Conservation (phyloP, 2,329 filamentous ascomycete genomes). For the Phaeosphaeriaceae sp. region DNA sequence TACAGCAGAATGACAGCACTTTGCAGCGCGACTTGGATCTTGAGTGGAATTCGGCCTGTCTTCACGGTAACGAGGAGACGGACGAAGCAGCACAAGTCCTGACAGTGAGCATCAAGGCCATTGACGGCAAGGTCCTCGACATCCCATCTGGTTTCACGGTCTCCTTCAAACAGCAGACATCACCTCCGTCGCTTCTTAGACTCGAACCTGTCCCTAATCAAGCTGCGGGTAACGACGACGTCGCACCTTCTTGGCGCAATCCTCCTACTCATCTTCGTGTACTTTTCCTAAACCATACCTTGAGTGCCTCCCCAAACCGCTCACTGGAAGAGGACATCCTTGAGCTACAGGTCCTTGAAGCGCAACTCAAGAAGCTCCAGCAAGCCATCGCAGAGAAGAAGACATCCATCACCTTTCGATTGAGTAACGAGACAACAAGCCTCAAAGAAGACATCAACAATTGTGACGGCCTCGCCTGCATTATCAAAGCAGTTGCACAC, state of each 20-base stretch:
- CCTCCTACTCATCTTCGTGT: slow-evolving; percentile 46
- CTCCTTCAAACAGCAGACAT: slow-evolving; percentile 48
- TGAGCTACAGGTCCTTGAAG: slow-evolving; percentile 49
- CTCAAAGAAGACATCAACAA: slow-evolving; percentile 50
- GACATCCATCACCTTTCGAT: slow-evolving; percentile 39
- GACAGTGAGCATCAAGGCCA: slow-evolving; percentile 48
- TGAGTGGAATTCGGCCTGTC: slow-evolving; percentile 49
- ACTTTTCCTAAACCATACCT: slow-evolving; percentile 18
- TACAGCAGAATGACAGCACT: slow-evolving; percentile 43
- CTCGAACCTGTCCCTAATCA: slow-evolving; percentile 42
- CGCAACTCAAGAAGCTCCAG: slow-evolving; percentile 47
- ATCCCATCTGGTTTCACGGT: slow-evolving; percentile 47
- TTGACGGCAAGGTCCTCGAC: slow-evolving; percentile 44
- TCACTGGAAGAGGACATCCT: slow-evolving; percentile 51
- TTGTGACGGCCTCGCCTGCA: slow-evolving; percentile 53
- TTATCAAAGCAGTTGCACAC: slow-evolving; percentile 48
- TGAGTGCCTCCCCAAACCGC: slow-evolving; percentile 7
- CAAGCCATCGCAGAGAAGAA: slow-evolving; percentile 46
- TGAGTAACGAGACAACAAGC: slow-evolving; percentile 37
- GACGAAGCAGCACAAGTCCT: slow-evolving; percentile 46
- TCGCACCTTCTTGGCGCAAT: slow-evolving; percentile 46
- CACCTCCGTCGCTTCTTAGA: slow-evolving; percentile 46
- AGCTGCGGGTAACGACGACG: slow-evolving; percentile 31
- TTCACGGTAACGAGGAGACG: slow-evolving; percentile 37
- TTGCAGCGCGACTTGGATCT: slow-evolving; percentile 46